Percentiles rank a stretch among this genome's conserved stretches.
Evolutionary conservation across 1,284 basidiomycete species (phyloP).

Genomic region (Apiotrichum gracile): DNA sequence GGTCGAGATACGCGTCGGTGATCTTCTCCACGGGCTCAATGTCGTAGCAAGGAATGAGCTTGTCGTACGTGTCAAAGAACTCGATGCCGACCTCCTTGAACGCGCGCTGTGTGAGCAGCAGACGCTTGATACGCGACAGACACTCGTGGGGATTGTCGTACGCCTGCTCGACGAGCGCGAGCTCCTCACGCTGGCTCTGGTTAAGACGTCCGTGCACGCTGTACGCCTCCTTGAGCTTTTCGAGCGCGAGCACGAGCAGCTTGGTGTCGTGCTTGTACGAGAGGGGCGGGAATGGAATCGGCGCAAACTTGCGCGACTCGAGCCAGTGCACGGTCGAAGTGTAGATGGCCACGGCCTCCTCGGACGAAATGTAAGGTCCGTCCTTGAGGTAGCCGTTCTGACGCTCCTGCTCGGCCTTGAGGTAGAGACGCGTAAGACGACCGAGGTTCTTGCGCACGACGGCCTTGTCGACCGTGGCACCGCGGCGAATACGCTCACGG

Average conservation of each 20-base stretch:
- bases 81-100: constrained; percentile 96
- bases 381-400: constrained; percentile 97
- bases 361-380: constrained; percentile 92
- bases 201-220: constrained; percentile 95
- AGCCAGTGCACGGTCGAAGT: constrained; percentile 97
- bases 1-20: constrained; percentile 90
- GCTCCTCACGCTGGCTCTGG: constrained; percentile 91
- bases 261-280: constrained; percentile 99
- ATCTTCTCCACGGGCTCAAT: constrained; percentile 99
- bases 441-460: constrained; percentile 56
- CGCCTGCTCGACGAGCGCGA: constrained; percentile 92
- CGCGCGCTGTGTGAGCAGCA: constrained; percentile 87
- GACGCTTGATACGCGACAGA: constrained; percentile 90
- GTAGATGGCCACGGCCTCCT: constrained; percentile 95
- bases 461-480: constrained; percentile 98
- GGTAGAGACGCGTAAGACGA: constrained; percentile 63
- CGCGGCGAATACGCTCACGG: constrained; percentile 56
- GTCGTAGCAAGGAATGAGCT: constrained; percentile 94
- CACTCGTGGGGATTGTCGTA: constrained; percentile 59
- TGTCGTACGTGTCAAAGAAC: constrained; percentile 83
- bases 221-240: constrained; percentile 96
- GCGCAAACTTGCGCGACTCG: constrained; percentile 86
- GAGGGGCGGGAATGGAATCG: constrained; percentile 95
- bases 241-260: constrained; percentile 84
- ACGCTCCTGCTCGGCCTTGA: constrained; percentile 96